Evolutionary conservation across 306 rosid species (phyloP), one percentile per base, ranked within the genome.

Genomic region (Acacia crassicarpa): DNA sequence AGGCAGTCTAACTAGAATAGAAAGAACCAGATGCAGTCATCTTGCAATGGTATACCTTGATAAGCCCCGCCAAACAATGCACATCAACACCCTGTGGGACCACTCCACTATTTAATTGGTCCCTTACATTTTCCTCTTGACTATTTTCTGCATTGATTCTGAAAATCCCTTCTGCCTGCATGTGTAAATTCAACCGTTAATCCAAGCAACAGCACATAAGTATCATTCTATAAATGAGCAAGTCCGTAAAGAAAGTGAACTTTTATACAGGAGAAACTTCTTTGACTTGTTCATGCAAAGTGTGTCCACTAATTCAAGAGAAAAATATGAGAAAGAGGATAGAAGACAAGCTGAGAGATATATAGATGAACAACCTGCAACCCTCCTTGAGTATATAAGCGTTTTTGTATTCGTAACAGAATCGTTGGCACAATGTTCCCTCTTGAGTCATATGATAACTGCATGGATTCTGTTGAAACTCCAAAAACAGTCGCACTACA

Each of bases 391-490:
- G 87, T 78, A 85, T 93, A 95, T 51, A 95, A 81, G 77, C 86
- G 86, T 59, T 83, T 89, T 79, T 95, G 99, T 95, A 95, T 93
- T 66, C 87, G 89, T 80, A 93, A 85, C 72, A 95, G 98, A 89
- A 95, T 95, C 6, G 98, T 88, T 1, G 99, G 99, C 80, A 95
- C 98, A 68, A 93, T 93, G 81, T 91, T 95, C 86, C 99, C 99
- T 87, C 98, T 91, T 15, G 94, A 77, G 80, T 95, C 99, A 82
- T 87, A 93, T 0, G 97, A 90, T 85, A 93, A 82, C 73, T 93
- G 95, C 98, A 95, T 95, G 67, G 99, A 95, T 76, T 95, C 97
- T 49, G 97, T 91, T 35, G 99, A 95, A 85, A 93, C 99, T 80
- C 98, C 99, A 61, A 95, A 93, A 80, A 93, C 95, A 62, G 98